Evolutionary conservation across 306 rosid species (phyloP), one percentile per base, ranked within the genome.

Genomic region (Mimosa pudica): DNA sequence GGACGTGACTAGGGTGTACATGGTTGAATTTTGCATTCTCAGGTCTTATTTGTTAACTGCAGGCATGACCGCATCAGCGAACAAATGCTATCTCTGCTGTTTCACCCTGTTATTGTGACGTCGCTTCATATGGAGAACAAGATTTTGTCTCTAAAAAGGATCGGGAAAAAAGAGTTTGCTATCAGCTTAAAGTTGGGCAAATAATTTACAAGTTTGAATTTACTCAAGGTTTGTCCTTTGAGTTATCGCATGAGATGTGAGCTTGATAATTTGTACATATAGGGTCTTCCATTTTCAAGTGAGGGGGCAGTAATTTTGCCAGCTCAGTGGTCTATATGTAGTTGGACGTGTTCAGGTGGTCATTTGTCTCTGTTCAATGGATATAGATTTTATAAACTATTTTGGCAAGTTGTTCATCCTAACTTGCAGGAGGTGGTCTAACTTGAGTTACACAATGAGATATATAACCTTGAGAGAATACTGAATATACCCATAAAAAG

Each of bases 281-380:
- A 60, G 54, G 33, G 61, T 42, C 14, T 79, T 77, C 55, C 70
- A 68, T 77, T 83, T 65, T 85, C 60, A 65, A 38, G 60, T 52
- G 44, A 61, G 24, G 82, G 89, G 90, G 78, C 78, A 32, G 73
- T 74, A 64, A 76, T 68, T 78, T 79, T 61, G 74, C 41, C 46
- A n/a, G 8, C 89, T 87, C 76, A 60, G 33, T 52, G 51, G 74
- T 57, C 13, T 70, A 54, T 52, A 13, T 51, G 8, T 58, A 2
- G 78, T 16, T 16, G 75, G 77, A 69, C 41, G 69, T 68, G 71
- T 51, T 71, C 41, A 61, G 73, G 70, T 30, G 66, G 66, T 61
- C 66, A 24, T 61, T 52, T 83, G 80, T 75, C 77, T 41, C 18
- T 45, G 24, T 58, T 58, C 69, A 30, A 57, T 41, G 38, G 38